Percentiles rank a stretch among this genome's conserved stretches.
These are phyloP conservation scores for Penicillium crustosum DNA, from an alignment of 2,329 filamentous ascomycete genomes.

Conservation along the genomic window DNA sequence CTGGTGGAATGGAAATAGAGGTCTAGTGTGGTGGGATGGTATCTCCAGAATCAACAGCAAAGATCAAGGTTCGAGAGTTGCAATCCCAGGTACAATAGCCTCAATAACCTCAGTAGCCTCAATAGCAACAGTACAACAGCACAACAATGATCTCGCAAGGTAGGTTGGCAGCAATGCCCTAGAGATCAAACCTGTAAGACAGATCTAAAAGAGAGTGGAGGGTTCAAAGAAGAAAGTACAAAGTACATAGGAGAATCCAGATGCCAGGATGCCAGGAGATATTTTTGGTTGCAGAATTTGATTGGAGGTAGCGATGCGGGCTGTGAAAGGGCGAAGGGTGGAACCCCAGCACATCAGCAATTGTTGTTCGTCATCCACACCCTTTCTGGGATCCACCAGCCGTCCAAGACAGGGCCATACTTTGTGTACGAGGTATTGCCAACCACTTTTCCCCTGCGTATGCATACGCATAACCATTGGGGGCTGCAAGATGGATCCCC, in stretches of 20 bases:
- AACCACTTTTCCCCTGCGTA: constrained; percentile 7
- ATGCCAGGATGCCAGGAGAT: constrained; percentile 19
- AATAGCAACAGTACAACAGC: not conserved
- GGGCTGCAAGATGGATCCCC: not conserved
- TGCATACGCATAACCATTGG: not conserved
- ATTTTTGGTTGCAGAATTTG: constrained; percentile 27
- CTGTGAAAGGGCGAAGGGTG: constrained; percentile 17
- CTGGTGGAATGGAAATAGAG: not conserved
- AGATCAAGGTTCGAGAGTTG: not conserved
- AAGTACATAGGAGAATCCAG: constrained; percentile 7
- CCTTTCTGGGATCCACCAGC: constrained; percentile 15
- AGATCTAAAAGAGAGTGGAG: not conserved
- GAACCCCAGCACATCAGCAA: constrained; percentile 12
- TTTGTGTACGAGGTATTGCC: no score
- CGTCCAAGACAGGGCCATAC: not conserved
- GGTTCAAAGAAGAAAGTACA: not conserved
- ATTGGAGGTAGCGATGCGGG: constrained; percentile 20
- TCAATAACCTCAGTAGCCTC: not conserved
- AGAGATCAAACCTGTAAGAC: constrained; percentile 3
- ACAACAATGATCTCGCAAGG: not conserved
- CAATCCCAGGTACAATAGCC: not conserved
- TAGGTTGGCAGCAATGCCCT: not conserved
- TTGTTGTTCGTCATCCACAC: constrained; percentile 21
- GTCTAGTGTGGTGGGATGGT: not conserved
- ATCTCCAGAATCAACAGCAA: not conserved